phyloP scores from a whole-genome alignment of 2,329 filamentous ascomycete species.

The Didymella glomerata region DNA sequence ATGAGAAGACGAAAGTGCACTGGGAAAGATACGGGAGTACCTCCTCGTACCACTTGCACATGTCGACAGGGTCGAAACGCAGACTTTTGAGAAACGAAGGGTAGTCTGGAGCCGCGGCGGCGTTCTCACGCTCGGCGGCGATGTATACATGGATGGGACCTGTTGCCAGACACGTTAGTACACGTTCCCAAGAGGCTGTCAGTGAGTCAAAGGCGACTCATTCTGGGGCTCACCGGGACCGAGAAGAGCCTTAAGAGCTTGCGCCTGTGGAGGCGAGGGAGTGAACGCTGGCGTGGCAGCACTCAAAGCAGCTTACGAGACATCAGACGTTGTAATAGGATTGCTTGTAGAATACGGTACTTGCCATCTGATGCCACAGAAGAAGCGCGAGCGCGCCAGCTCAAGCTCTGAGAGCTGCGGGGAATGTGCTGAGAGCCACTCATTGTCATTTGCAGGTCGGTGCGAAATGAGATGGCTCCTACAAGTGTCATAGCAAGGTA shows the following conservation, averaged over 20 bases:
- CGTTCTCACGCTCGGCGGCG: slow-evolving; percentile 21
- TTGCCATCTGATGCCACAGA: background rate
- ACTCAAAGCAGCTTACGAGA: background rate
- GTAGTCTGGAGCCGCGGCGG: slow-evolving; percentile 1
- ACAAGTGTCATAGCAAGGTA: background rate
- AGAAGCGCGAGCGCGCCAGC: background rate
- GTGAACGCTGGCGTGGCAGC: slow-evolving; percentile 2
- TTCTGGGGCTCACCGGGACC: background rate
- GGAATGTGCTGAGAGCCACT: background rate
- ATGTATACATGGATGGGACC: slow-evolving; percentile 22
- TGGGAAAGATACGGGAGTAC: slow-evolving; percentile 25
- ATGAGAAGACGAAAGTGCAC: slow-evolving; percentile 26
- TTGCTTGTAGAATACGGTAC: background rate
- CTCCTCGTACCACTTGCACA: slow-evolving; percentile 18
- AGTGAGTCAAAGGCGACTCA: too few relatives aligned
- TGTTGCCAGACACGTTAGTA: background rate
- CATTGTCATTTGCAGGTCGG: background rate
- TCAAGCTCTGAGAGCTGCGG: background rate
- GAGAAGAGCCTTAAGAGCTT: background rate
- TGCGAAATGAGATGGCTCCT: background rate
- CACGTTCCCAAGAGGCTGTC: too few relatives aligned
- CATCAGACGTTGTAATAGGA: background rate
- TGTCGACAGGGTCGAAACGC: background rate
- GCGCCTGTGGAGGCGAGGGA: background rate
- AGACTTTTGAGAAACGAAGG: slow-evolving; percentile 28